Conservation (phyloP, 2,329 filamentous ascomycete species). For the Trichoderma atroviride region DNA sequence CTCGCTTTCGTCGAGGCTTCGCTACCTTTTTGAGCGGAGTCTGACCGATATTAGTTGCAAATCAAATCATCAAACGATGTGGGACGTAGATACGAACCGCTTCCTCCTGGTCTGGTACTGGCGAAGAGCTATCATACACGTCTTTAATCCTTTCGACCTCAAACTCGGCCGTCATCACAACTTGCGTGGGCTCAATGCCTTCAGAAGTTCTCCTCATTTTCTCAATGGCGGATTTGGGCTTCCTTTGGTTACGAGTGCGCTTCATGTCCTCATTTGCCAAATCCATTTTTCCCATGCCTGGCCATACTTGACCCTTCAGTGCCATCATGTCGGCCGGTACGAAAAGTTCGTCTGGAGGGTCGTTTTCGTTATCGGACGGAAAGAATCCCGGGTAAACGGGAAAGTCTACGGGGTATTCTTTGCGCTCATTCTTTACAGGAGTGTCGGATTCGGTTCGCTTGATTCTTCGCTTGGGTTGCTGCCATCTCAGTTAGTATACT, state of each 20-base stretch:
- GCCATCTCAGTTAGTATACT: not conserved
- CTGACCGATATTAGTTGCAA: not conserved
- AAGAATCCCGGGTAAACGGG: conserved; percentile 37
- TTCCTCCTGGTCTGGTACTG: conserved; percentile 43
- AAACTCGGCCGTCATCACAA: conserved; percentile 61
- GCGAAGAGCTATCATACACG: conserved; percentile 63
- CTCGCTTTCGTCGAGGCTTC: conserved; percentile 39
- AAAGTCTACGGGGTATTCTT: conserved; percentile 33
- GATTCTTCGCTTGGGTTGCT: conserved; percentile 31
- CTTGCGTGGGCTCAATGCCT: conserved; percentile 64
- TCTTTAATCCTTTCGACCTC: conserved; percentile 56
- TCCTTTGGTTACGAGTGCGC: conserved; percentile 76
- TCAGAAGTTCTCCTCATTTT: conserved; percentile 67
- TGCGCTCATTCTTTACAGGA: conserved; percentile 38
- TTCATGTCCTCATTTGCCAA: conserved; percentile 74
- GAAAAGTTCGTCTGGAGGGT: conserved; percentile 36
- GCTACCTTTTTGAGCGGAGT: conserved; percentile 39
- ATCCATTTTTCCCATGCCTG: conserved; percentile 82
- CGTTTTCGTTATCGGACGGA: conserved; percentile 36
- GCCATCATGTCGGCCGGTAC: conserved; percentile 39
- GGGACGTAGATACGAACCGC: conserved; percentile 44
- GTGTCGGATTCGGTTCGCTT: conserved; percentile 33
- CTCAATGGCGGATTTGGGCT: conserved; percentile 69
- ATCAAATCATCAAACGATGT: not conserved
- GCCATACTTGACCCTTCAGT: conserved; percentile 74